Evolutionary conservation across 805 yeast species (phyloP).

Genomic region (Pichia phayaonensis): DNA sequence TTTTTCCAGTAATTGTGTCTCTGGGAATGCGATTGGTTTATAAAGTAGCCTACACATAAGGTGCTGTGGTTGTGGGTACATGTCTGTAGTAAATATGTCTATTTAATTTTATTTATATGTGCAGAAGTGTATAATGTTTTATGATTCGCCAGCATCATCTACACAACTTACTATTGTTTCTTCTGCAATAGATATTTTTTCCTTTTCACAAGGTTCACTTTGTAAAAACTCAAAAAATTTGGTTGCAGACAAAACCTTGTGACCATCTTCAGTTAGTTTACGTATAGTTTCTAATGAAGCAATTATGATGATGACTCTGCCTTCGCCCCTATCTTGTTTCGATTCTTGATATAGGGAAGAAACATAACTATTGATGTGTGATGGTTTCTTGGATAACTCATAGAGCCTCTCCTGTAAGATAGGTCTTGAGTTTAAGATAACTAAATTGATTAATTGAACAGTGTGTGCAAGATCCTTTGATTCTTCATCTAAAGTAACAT

Average conservation of each 20-base stretch:
- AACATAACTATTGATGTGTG: constrained; percentile 28
- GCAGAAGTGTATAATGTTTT: background rate
- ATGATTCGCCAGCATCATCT: background rate
- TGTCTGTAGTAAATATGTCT: background rate
- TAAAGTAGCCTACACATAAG: background rate
- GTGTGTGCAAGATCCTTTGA: constrained; percentile 55
- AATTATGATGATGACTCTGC: constrained; percentile 24
- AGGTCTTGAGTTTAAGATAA: constrained; percentile 33
- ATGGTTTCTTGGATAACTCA: constrained; percentile 29
- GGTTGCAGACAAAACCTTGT: constrained; percentile 1
- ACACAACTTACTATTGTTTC: background rate
- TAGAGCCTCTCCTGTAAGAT: constrained; percentile 21
- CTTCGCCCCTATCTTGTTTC: constrained; percentile 33
- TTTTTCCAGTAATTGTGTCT: background rate
- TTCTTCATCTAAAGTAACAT: constrained; percentile 7
- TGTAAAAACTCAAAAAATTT: background rate
- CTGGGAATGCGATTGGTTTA: background rate
- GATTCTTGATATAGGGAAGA: constrained; percentile 33
- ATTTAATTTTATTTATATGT: background rate
- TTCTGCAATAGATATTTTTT: constrained; percentile 2
- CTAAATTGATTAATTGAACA: constrained; percentile 33
- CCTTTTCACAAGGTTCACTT: background rate
- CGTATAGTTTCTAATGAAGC: constrained; percentile 28
- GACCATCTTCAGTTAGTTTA: constrained; percentile 17
- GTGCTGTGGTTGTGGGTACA: background rate